phyloP scores from a whole-genome alignment of 2,329 filamentous ascomycete genomes.

The Aspergillus flavus region DNA sequence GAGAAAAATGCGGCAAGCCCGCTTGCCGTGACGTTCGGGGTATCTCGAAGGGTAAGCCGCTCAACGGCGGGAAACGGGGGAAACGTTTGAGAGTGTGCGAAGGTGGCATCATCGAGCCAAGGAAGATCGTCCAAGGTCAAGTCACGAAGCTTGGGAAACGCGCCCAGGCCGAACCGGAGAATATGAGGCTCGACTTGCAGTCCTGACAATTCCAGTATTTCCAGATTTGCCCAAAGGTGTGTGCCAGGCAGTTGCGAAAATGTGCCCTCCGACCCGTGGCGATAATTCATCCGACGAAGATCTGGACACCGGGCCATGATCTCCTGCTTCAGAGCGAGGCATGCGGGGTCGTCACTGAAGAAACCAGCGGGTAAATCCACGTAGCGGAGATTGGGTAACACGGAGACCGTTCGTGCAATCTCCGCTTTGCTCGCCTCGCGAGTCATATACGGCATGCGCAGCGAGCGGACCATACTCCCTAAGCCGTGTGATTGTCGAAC shows the following conservation, averaged over 20 bases:
- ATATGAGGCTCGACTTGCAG: slow-evolving; percentile 41
- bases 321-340: slow-evolving; percentile 76
- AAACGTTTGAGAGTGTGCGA: slow-evolving; percentile 66
- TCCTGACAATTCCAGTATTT: slow-evolving; percentile 43
- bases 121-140: slow-evolving; percentile 72
- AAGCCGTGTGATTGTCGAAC: slow-evolving; percentile 75
- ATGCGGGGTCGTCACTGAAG: slow-evolving; percentile 77
- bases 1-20: slow-evolving; percentile 72
- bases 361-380: slow-evolving; percentile 89
- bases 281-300: slow-evolving; percentile 87
- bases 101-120: slow-evolving; percentile 75
- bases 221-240: slow-evolving; percentile 45
- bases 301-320: slow-evolving; percentile 81
- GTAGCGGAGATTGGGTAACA: slow-evolving; percentile 81
- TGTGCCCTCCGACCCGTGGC: slow-evolving; percentile 73
- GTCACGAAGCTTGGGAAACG: slow-evolving; percentile 68
- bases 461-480: slow-evolving; percentile 70
- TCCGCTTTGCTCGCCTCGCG: slow-evolving; percentile 83
- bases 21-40: slow-evolving; percentile 69
- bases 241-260: slow-evolving; percentile 69
- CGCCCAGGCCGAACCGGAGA: slow-evolving; percentile 70
- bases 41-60: slow-evolving; percentile 72
- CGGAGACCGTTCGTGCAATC: slow-evolving; percentile 81
- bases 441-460: slow-evolving; percentile 95
- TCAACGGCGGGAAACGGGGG: slow-evolving; percentile 75